A percentile compares a stretch with the other conserved stretches of the same genome.
phyloP scores from a whole-genome alignment of 2,329 filamentous ascomycete genomes.

The Colletotrichum navitas region DNA sequence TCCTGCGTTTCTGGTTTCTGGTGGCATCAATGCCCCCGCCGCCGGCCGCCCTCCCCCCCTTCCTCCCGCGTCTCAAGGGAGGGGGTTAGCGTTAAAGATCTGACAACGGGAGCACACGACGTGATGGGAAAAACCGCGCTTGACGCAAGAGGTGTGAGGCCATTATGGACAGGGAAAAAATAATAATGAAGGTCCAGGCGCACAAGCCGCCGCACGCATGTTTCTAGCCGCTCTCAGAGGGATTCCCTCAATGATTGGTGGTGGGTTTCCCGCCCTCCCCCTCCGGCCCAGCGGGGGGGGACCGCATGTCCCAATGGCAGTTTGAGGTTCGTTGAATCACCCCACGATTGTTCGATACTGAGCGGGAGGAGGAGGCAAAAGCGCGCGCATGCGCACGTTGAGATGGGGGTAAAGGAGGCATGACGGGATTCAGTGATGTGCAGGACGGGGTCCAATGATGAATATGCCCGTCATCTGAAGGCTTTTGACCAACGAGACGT shows the following conservation, averaged over 20 bases:
- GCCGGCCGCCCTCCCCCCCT: no score
- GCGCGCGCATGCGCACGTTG: not conserved
- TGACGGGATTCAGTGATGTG: constrained; percentile 26
- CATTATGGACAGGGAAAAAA: not conserved
- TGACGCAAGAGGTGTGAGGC: constrained; percentile 38
- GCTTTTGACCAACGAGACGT: constrained; percentile 16
- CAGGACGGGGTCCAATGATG: constrained; percentile 24
- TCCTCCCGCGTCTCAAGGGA: constrained; percentile 29
- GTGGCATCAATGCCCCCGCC: constrained; percentile 10
- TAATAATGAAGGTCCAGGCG: constrained; percentile 1
- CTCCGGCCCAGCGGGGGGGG: not conserved
- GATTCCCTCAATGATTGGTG: constrained; percentile 1
- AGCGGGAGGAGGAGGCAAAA: not conserved
- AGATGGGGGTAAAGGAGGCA: not conserved
- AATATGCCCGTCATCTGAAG: constrained; percentile 27
- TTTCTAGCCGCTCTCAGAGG: constrained; percentile 1
- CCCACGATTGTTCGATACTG: not conserved
- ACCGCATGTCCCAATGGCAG: constrained; percentile 13
- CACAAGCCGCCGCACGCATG: constrained; percentile 1
- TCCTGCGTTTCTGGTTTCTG: constrained; percentile 13
- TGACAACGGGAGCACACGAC: constrained; percentile 3
- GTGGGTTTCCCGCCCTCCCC: not conserved
- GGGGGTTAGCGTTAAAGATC: constrained; percentile 1
- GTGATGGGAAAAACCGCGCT: constrained; percentile 21
- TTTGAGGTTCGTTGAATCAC: constrained; percentile 24